Percentiles rank a stretch among this genome's conserved stretches.
phyloP scores from a whole-genome alignment of 495 filamentous ascomycete genomes.

The Elaphomyces granulatus region DNA sequence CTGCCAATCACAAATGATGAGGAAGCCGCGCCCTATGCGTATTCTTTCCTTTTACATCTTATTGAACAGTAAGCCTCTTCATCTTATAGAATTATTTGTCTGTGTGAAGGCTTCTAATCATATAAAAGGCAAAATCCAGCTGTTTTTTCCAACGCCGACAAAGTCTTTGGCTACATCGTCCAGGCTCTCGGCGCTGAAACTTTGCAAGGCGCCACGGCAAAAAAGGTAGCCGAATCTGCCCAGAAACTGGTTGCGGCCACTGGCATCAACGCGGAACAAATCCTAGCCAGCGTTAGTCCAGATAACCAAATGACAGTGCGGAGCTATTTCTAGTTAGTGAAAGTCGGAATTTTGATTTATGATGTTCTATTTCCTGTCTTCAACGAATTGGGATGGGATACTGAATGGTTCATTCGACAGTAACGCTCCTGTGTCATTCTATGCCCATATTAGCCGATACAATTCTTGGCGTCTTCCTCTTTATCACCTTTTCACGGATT shows the following conservation, averaged over 20 bases:
- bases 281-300: slow-evolving; percentile 54
- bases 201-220: slow-evolving; percentile 65
- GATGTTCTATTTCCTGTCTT: neutral
- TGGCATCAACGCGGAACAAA: slow-evolving; percentile 51
- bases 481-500: too few relatives aligned
- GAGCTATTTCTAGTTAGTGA: slow-evolving; percentile 52
- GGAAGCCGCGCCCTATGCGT: slow-evolving; percentile 93
- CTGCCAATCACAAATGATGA: slow-evolving; percentile 90
- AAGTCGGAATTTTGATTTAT: neutral
- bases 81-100: neutral
- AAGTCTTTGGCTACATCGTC: slow-evolving; percentile 68
- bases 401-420: too few relatives aligned
- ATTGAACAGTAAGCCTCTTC: slow-evolving; percentile 77
- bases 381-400: neutral
- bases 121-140: slow-evolving; percentile 66
- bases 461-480: too few relatives aligned
- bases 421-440: too few relatives aligned
- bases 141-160: slow-evolving; percentile 56
- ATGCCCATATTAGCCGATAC: too few relatives aligned
- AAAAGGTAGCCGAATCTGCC: slow-evolving; percentile 54
- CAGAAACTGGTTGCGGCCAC: slow-evolving; percentile 58
- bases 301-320: slow-evolving; percentile 66
- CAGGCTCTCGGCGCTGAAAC: slow-evolving; percentile 85
- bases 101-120: slow-evolving; percentile 8
- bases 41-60: slow-evolving; percentile 76